Conservation (phyloP, 345 rosid species). For the Brassica cretica region DNA sequence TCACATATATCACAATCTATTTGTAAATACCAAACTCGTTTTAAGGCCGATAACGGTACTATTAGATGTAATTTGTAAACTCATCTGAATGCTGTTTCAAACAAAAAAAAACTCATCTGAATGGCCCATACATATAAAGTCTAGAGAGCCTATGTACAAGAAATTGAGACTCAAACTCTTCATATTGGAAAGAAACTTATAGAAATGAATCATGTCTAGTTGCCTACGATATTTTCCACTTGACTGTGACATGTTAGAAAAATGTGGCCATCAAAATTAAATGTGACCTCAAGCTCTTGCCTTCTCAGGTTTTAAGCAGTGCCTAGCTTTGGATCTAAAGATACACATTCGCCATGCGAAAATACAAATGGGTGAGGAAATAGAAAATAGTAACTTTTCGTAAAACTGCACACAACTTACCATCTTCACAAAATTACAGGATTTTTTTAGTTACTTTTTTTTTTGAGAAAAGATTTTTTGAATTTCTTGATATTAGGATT, state of each 20-base stretch:
- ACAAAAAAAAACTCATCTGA: neutral
- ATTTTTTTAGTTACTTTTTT: too few relatives aligned
- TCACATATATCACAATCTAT: neutral
- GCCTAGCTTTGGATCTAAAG: neutral
- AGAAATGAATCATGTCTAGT: neutral
- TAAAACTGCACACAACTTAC: too few relatives aligned
- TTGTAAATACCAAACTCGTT: neutral
- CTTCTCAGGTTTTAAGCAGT: neutral
- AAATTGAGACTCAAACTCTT: neutral
- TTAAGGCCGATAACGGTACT: neutral
- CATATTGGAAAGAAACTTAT: neutral
- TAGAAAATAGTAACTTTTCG: neutral
- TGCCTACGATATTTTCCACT: neutral
- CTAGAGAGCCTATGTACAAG: neutral
- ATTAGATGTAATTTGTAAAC: neutral
- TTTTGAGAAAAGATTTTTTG: too few relatives aligned
- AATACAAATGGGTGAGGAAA: neutral
- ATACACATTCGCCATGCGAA: neutral
- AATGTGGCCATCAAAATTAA: neutral
- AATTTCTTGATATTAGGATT: neutral
- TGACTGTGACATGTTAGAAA: neutral
- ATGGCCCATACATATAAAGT: neutral
- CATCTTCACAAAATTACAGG: too few relatives aligned
- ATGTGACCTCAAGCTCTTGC: neutral
- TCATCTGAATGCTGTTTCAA: neutral